Conservation (phyloP, 805 yeast genomes). For the Metschnikowia dekortorum region DNA sequence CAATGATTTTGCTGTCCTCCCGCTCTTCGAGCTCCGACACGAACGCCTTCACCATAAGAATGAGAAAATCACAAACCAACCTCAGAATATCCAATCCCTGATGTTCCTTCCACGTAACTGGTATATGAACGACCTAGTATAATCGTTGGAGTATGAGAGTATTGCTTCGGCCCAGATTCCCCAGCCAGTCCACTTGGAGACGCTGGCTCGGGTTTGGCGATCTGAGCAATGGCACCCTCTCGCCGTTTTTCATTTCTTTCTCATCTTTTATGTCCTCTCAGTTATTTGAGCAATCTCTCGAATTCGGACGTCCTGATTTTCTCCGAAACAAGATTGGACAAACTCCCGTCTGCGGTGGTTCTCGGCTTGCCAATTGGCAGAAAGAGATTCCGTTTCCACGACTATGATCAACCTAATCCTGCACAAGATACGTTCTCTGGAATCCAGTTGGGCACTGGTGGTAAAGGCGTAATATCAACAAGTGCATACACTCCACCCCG, state of each 20-base stretch:
- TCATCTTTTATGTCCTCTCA: conserved; percentile 45
- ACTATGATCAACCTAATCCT: conserved; percentile 72
- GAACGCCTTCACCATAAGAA: conserved; percentile 82
- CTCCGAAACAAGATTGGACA: conserved; percentile 74
- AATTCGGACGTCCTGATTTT: conserved; percentile 81
- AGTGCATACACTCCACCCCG: conserved; percentile 91
- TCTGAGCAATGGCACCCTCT: conserved; percentile 24
- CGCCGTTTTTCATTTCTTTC: conserved; percentile 17
- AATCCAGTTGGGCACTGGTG: conserved; percentile 82
- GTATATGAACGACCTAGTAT: conserved; percentile 58
- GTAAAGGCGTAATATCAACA: conserved; percentile 71
- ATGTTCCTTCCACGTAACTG: conserved; percentile 73
- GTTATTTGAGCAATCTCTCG: conserved; percentile 72
- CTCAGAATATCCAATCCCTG: conserved; percentile 71
- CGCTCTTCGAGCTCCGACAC: conserved; percentile 71
- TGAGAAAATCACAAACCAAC: conserved; percentile 74
- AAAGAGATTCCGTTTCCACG: conserved; percentile 61
- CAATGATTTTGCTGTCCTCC: conserved; percentile 40
- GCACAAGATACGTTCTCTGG: conserved; percentile 61
- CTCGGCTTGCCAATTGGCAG: conserved; percentile 60
- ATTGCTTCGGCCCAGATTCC: conserved; percentile 77
- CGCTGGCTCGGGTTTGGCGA: conserved; percentile 31
- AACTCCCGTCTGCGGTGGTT: conserved; percentile 68
- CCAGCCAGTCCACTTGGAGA: conserved; percentile 72
- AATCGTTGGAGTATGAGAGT: conserved; percentile 66